Evolutionary conservation across 2,329 filamentous ascomycete species (phyloP).

Genomic region (Sclerotinia trifoliorum): DNA sequence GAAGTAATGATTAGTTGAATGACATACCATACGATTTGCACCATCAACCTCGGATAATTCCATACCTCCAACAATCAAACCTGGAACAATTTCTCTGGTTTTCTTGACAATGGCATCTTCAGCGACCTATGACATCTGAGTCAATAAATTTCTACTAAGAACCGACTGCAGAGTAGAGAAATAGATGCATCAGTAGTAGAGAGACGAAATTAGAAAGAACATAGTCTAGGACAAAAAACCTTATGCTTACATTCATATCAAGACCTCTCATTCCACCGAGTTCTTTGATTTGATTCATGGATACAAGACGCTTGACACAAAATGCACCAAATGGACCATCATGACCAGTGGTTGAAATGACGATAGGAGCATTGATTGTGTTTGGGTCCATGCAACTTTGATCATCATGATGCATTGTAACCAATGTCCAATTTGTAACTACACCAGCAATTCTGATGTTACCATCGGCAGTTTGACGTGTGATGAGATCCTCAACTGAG

Average conservation of each 20-base stretch:
- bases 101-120: slow-evolving; percentile 94
- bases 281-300: slow-evolving; percentile 79
- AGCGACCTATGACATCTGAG: slow-evolving; percentile 46
- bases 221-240: neutral
- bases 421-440: slow-evolving; percentile 94
- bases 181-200: neutral
- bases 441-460: slow-evolving; percentile 77
- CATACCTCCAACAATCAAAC: slow-evolving; percentile 92
- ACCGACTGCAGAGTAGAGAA: too few species aligned
- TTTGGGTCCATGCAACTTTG: slow-evolving; percentile 97
- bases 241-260: slow-evolving; percentile 68
- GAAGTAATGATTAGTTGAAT: neutral
- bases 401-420: slow-evolving; percentile 82
- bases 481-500: slow-evolving; percentile 88
- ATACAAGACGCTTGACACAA: slow-evolving; percentile 84
- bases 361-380: slow-evolving; percentile 87
- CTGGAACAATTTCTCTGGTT: slow-evolving; percentile 83
- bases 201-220: too few species aligned
- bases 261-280: slow-evolving; percentile 90
- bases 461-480: slow-evolving; percentile 57
- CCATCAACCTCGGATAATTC: slow-evolving; percentile 88
- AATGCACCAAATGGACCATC: slow-evolving; percentile 91
- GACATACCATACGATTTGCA: slow-evolving; percentile 78
- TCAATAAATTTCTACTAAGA: neutral
- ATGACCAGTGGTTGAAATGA: slow-evolving; percentile 89